These are phyloP conservation scores for Naematelia encephala DNA, from an alignment of 768 basidiomycete species.

Conservation along the genomic window DNA sequence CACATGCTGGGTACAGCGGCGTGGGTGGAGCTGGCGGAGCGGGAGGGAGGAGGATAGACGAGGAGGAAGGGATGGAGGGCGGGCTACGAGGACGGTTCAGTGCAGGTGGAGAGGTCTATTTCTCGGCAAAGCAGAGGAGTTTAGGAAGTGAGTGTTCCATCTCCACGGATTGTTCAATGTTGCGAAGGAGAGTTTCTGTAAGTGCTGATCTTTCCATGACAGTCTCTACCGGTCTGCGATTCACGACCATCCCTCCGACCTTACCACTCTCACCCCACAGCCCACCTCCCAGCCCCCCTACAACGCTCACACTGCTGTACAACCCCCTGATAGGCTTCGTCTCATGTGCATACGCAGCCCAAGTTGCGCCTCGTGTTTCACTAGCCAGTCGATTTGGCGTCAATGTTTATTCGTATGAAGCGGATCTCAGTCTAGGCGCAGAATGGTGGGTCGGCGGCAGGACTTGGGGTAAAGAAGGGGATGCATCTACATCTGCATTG, in stretches of 20 bases:
- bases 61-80: constrained; percentile 88
- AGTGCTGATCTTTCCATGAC: no score
- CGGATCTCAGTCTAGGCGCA: constrained; percentile 90
- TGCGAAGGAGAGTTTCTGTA: no score
- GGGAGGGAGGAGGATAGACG: constrained; percentile 79
- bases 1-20: constrained; percentile 22
- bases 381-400: constrained; percentile 86
- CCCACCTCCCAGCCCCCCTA: constrained; percentile 66
- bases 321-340: constrained; percentile 96
- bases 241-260: constrained; percentile 82
- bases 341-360: constrained; percentile 84
- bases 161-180: no score
- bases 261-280: constrained; percentile 58
- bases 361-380: constrained; percentile 76
- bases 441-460: constrained; percentile 88
- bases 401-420: constrained; percentile 94
- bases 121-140: constrained; percentile 87
- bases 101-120: constrained; percentile 87
- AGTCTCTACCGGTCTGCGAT: constrained; percentile 94
- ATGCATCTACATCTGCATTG: not conserved
- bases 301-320: constrained; percentile 88
- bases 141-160: constrained; percentile 67
- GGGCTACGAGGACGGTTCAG: constrained; percentile 87
- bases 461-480: constrained; percentile 30
- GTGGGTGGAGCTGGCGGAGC: constrained; percentile 34